Evolutionary conservation across 345 rosid species (phyloP).

Genomic region (Citrus inodora): DNA sequence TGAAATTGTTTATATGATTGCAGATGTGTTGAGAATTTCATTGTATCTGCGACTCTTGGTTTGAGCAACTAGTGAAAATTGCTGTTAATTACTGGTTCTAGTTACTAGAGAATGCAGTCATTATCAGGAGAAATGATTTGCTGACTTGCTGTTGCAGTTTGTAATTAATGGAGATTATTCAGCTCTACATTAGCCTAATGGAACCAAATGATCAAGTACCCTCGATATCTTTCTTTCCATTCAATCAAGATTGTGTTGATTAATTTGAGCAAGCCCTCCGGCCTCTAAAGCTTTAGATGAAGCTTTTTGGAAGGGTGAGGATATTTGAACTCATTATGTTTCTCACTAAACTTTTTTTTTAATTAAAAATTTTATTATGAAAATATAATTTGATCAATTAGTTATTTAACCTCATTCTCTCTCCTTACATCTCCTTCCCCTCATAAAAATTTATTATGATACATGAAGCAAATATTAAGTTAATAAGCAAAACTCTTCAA

Average conservation of each 20-base stretch:
- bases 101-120: neutral
- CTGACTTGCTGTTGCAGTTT: neutral
- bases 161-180: neutral
- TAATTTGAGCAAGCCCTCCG: neutral
- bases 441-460: too few species aligned
- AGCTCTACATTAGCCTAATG: neutral
- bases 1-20: neutral
- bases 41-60: too few species aligned
- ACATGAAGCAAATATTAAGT: too few species aligned
- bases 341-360: too few species aligned
- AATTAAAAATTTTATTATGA: too few species aligned
- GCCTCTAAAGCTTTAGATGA: conserved; percentile 19
- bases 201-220: neutral
- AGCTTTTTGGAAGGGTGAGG: neutral
- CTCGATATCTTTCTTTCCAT: neutral
- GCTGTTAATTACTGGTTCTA: neutral
- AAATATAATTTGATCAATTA: too few species aligned
- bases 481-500: too few species aligned
- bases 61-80: neutral
- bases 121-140: neutral
- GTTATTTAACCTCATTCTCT: too few species aligned
- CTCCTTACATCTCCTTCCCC: too few species aligned
- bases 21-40: neutral
- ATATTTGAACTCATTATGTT: too few species aligned
- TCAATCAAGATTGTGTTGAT: neutral